Evolutionary conservation across 768 basidiomycete species (phyloP).

Genomic region (Butyriboletus loyo): DNA sequence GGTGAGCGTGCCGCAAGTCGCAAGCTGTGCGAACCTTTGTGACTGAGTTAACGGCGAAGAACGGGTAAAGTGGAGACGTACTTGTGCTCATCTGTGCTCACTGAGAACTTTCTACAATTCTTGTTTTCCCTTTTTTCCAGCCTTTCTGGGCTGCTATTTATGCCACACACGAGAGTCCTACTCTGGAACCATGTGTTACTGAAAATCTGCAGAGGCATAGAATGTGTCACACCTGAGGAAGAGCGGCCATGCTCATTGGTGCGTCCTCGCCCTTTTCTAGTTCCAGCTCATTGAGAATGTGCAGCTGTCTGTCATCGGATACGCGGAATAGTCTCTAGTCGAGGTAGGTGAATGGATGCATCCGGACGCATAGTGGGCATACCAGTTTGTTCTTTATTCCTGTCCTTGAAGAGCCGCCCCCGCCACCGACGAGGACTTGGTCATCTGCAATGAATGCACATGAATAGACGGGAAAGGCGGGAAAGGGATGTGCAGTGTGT

Average conservation of each 20-base stretch:
- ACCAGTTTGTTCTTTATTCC: slow-evolving; percentile 96
- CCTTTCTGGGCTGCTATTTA: slow-evolving; percentile 72
- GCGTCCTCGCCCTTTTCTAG: slow-evolving; percentile 84
- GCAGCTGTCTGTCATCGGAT: slow-evolving; percentile 47
- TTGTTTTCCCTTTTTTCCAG: slow-evolving; percentile 69
- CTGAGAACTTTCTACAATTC: slow-evolving; percentile 74
- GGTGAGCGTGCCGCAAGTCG: slow-evolving; percentile 59
- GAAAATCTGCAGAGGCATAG: neutral
- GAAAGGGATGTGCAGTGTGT: slow-evolving; percentile 75
- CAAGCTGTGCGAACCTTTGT: slow-evolving; percentile 25
- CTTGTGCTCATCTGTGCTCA: slow-evolving; percentile 51
- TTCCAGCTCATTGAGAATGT: slow-evolving; percentile 65
- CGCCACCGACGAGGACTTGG: slow-evolving; percentile 81
- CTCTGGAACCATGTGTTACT: slow-evolving; percentile 29
- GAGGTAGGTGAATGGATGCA: slow-evolving; percentile 5
- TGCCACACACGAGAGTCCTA: slow-evolving; percentile 71
- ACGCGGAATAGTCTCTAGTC: slow-evolving; percentile 68
- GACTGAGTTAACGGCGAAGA: slow-evolving; percentile 9
- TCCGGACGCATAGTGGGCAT: neutral
- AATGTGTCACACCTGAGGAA: slow-evolving; percentile 47
- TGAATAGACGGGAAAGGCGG: slow-evolving; percentile 86
- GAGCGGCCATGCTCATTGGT: slow-evolving; percentile 91
- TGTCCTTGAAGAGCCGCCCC: slow-evolving; percentile 79
- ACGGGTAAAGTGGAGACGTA: slow-evolving; percentile 31
- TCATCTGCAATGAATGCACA: slow-evolving; percentile 73